These are phyloP conservation scores for Aegilops tauschii DNA, from an alignment of 176 grass and related monocot species.

Conservation along the genomic window DNA sequence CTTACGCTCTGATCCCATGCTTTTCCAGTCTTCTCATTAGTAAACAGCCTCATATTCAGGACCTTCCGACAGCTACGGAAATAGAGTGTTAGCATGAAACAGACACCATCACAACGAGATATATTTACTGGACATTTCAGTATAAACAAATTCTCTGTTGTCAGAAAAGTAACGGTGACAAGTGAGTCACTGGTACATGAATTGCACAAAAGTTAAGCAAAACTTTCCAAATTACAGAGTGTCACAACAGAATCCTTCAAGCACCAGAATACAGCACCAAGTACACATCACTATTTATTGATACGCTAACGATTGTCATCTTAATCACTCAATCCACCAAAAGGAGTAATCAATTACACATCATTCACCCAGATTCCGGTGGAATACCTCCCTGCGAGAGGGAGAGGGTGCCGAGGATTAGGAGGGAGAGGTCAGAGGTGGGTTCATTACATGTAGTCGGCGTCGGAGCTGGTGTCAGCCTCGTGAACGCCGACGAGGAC, in stretches of 20 bases:
- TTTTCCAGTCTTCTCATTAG: slow-evolving; percentile 74
- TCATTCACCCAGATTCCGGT: background rate
- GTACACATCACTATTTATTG: too few relatives aligned
- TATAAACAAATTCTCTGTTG: background rate
- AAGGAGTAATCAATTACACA: background rate
- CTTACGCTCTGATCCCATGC: slow-evolving; percentile 93
- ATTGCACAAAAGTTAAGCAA: background rate
- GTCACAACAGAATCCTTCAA: background rate
- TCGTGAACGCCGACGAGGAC: slow-evolving; percentile 91
- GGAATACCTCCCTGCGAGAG: background rate
- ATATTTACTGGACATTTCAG: background rate
- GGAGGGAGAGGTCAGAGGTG: background rate
- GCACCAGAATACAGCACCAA: background rate
- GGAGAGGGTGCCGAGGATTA: background rate
- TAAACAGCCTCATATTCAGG: slow-evolving; percentile 89
- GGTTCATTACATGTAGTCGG: slow-evolving; percentile 69
- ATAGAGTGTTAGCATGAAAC: slow-evolving; percentile 12
- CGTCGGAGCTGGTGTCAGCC: slow-evolving; percentile 60
- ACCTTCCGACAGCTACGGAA: slow-evolving; percentile 77
- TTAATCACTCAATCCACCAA: background rate
- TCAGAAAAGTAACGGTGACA: background rate
- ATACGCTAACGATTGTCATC: background rate
- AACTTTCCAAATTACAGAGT: background rate
- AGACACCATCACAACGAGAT: background rate
- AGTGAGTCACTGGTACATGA: background rate